phyloP scores from a whole-genome alignment of 768 basidiomycete species.

The Lactarius deliciosus region DNA sequence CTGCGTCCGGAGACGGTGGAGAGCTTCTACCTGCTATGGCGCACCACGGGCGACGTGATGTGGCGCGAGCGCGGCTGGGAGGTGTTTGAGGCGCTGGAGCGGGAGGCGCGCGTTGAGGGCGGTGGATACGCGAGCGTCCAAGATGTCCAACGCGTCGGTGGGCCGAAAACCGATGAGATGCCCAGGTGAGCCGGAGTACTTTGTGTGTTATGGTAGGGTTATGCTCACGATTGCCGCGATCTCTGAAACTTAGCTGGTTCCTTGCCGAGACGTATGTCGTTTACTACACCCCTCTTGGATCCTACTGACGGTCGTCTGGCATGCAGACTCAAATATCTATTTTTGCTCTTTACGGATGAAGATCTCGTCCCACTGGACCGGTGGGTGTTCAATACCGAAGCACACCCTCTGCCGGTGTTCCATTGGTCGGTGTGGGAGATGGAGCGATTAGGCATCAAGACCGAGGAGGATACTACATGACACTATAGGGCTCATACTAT shows the following conservation, averaged over 20 bases:
- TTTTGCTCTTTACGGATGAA: conserved; percentile 64
- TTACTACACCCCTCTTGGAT: background rate
- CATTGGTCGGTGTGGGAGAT: conserved; percentile 58
- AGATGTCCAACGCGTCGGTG: conserved; percentile 46
- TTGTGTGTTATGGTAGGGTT: background rate
- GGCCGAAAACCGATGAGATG: conserved; percentile 51
- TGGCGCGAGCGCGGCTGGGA: conserved; percentile 75
- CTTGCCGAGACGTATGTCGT: conserved; percentile 50
- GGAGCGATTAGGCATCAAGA: conserved; percentile 38
- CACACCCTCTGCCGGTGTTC: conserved; percentile 76
- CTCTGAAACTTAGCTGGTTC: conserved; percentile 43
- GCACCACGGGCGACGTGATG: conserved; percentile 59
- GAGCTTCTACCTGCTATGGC: conserved; percentile 70
- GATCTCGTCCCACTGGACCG: conserved; percentile 52
- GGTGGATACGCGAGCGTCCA: conserved; percentile 60
- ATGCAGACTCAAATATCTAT: conserved; percentile 65
- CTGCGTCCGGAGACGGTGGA: conserved; percentile 75
- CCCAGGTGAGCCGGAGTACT: conserved; percentile 56
- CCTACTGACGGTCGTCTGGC: conserved; percentile 1
- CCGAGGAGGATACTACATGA: background rate
- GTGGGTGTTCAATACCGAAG: conserved; percentile 55
- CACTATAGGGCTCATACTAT: background rate
- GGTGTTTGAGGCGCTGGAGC: conserved; percentile 67
- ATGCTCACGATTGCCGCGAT: conserved; percentile 3
- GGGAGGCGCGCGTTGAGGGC: conserved; percentile 51